A percentile compares a stretch with the other conserved stretches of the same genome.
Evolutionary conservation across 441 rosid genomes (phyloP).

Genomic region (Mallotus repandus): DNA sequence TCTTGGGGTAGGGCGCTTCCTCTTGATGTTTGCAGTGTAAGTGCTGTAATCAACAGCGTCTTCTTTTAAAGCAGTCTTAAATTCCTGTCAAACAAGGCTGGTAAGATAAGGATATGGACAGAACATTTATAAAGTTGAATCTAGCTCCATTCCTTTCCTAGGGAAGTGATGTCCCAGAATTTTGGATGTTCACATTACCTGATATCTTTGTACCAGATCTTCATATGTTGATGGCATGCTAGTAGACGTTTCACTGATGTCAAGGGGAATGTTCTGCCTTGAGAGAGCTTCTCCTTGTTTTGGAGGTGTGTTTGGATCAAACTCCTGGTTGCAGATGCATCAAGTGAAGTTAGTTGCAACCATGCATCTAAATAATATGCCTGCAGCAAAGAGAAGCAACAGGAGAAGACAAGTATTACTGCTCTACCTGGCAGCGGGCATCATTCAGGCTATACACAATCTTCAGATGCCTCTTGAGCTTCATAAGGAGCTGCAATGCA

Average conservation of each 20-base stretch:
- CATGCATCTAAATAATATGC: neutral
- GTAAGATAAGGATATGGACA: neutral
- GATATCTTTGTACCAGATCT: slow-evolving; percentile 78
- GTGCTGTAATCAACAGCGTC: slow-evolving; percentile 76
- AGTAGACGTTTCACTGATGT: slow-evolving; percentile 53
- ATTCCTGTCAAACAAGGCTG: slow-evolving; percentile 51
- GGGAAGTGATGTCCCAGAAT: neutral
- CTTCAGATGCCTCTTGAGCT: slow-evolving; percentile 88
- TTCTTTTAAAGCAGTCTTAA: slow-evolving; percentile 82
- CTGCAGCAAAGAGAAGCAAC: neutral
- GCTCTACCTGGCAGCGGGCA: slow-evolving; percentile 91
- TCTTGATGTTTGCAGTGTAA: slow-evolving; percentile 78
- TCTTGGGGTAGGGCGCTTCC: slow-evolving; percentile 68
- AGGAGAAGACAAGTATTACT: neutral
- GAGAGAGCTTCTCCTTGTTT: slow-evolving; percentile 78
- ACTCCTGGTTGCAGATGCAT: slow-evolving; percentile 49
- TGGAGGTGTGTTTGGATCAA: slow-evolving; percentile 74
- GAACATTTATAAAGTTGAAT: slow-evolving; percentile 7
- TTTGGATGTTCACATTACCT: slow-evolving; percentile 39
- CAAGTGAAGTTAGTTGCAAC: neutral
- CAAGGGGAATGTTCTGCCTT: slow-evolving; percentile 71
- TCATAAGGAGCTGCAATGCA: slow-evolving; percentile 92
- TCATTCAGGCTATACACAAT: slow-evolving; percentile 80
- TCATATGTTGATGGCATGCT: slow-evolving; percentile 59
- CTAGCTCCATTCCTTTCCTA: neutral